These are phyloP conservation scores for Acacia pycnantha DNA, from an alignment of 331 rosid species.

Conservation along the genomic window DNA sequence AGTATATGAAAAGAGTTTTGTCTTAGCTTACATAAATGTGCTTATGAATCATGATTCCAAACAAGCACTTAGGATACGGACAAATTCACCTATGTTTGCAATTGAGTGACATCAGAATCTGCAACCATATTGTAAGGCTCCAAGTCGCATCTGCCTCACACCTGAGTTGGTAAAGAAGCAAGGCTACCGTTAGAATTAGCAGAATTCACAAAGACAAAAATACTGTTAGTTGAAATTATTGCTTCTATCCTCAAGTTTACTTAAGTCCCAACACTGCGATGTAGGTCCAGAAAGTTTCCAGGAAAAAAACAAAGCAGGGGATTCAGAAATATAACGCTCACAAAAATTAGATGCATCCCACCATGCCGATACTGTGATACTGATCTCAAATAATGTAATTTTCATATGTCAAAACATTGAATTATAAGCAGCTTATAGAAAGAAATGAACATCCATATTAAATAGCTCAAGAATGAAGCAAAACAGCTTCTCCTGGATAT, in stretches of 20 bases:
- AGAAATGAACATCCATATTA: background rate
- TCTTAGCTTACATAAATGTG: too few species aligned
- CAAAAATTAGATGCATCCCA: background rate
- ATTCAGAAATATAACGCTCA: background rate
- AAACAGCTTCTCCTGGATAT: background rate
- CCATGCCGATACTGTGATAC: background rate
- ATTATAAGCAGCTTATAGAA: background rate
- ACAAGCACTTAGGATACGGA: too few species aligned
- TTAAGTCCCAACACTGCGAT: background rate
- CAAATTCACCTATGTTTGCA: background rate
- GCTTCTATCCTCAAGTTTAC: background rate
- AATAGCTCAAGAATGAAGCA: background rate
- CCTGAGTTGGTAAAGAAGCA: constrained; percentile 10
- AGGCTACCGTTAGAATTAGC: background rate
- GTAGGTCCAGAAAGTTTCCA: background rate
- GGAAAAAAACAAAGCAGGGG: background rate
- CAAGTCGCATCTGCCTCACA: background rate
- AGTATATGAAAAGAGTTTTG: too few species aligned
- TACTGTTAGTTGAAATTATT: background rate
- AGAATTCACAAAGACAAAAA: background rate
- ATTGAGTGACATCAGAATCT: background rate
- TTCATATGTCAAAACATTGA: background rate
- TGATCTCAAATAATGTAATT: background rate
- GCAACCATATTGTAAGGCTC: background rate
- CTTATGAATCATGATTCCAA: too few species aligned